Base-by-base conservation (phyloP, 805 yeast species). In the Pichia nakasei region DNA sequence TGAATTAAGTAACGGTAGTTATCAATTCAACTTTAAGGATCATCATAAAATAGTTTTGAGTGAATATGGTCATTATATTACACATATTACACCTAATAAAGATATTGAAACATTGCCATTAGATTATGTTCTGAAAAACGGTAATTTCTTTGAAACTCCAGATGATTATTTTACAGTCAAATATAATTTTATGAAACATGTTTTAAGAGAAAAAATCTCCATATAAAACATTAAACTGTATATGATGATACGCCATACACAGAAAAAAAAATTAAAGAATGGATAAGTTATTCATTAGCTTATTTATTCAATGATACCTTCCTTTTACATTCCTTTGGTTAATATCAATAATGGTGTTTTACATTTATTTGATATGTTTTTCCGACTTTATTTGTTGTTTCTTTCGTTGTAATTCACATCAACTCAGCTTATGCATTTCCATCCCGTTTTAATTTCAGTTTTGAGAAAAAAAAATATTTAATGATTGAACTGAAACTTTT, bases 11-110 rank as follows among this genome's bases (percentile, higher is more conserved):
- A 86, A 88, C 58, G 96, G 96, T 19, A 81, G 87, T 35, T 79
- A 85, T 63, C 98, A 93, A 63, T 89, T 89, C 68, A 93, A 93
- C 65, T 93, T 93, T 66, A 83, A 83, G 61, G 97, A 93, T 65
- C 98, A 93, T 59, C 89, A 84, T 64, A 93, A 93, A 65, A 66
- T 89, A 44, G 80, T 94, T 47, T 61, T 91, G 34, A 82, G 89
- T 37, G 81, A 81, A 52, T 70, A 76, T 44, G 97, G 96, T 20
- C 71, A 75, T 48, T 77, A 78, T 37, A 73, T 91, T 18, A 85
- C 94, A 22, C 87, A 87, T 54, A 80, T 91, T 42, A 85, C 89
- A 3, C 89, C 93, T 33, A 72, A 75, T 45, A 77, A 86, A 57
- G 76, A 76, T 44, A 80, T 84, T 43, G 79, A 78, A 58, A 82